A percentile compares a stretch with the other conserved stretches of the same genome.
These are phyloP conservation scores for Sporisorium scitamineum DNA, from an alignment of 1,284 basidiomycete genomes.

Conservation along the genomic window DNA sequence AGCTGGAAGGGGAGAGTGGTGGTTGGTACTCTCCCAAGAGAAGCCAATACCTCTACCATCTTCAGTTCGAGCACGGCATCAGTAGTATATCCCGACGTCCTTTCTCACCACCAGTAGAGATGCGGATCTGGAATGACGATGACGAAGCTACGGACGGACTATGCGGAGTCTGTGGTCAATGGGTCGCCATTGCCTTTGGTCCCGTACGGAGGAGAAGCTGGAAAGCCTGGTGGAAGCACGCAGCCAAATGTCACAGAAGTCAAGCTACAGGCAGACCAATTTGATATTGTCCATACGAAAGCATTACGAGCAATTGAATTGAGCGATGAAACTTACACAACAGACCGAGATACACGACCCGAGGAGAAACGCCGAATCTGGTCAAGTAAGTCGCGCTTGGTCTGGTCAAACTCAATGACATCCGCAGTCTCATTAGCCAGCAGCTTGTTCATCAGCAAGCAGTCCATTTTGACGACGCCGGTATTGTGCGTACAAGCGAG, in stretches of 20 bases:
- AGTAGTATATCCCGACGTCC: not conserved
- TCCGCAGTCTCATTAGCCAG: not conserved
- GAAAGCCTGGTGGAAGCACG: not conserved
- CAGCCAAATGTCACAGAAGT: not conserved
- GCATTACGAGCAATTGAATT: too few relatives aligned
- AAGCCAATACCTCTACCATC: conserved; percentile 3
- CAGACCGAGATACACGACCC: not conserved
- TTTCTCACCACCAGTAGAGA: not conserved
- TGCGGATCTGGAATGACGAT: not conserved
- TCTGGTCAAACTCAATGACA: not conserved
- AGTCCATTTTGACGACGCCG: conserved; percentile 4
- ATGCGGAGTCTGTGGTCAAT: not conserved
- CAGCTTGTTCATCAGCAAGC: not conserved
- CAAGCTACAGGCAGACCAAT: too few relatives aligned
- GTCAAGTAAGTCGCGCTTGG: conserved; percentile 6
- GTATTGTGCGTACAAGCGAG: conserved; percentile 6
- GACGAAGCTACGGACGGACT: not conserved
- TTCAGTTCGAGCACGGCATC: not conserved
- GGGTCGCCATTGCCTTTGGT: not conserved
- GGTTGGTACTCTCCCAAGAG: not conserved
- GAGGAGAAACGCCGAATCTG: not conserved
- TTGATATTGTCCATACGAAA: too few relatives aligned
- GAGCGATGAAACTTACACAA: too few relatives aligned
- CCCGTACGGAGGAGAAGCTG: not conserved
- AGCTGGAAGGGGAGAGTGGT: too few relatives aligned